phyloP scores from a whole-genome alignment of 176 grass and related monocot species.

The Cenchrus fungigraminus region DNA sequence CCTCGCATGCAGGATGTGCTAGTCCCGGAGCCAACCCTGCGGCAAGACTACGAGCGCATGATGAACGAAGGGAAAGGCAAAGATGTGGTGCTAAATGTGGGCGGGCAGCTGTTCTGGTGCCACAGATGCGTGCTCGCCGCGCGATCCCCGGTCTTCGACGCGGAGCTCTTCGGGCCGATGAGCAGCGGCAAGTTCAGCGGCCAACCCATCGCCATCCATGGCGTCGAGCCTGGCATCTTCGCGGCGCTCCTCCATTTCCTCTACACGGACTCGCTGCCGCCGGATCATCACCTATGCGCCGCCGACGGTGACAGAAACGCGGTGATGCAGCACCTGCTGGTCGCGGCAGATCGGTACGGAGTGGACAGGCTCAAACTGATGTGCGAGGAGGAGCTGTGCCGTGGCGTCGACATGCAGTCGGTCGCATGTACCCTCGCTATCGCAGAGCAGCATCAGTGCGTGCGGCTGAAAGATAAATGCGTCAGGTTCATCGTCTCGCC shows the following conservation, averaged over 20 bases:
- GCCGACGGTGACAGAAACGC: not conserved
- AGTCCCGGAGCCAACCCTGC: too few species aligned
- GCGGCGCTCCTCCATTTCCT: slow-evolving; percentile 31
- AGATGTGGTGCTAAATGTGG: not conserved
- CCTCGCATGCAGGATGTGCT: too few species aligned
- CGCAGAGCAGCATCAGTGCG: too few species aligned
- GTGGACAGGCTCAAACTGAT: not conserved
- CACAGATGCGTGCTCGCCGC: not conserved
- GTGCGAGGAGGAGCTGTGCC: not conserved
- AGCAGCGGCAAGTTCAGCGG: too few species aligned
- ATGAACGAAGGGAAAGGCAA: not conserved
- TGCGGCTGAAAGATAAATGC: too few species aligned
- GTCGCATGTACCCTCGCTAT: too few species aligned
- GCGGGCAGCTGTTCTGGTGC: not conserved
- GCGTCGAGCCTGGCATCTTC: slow-evolving; percentile 7
- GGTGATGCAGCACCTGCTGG: not conserved
- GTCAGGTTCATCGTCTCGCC: too few species aligned
- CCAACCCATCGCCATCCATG: too few species aligned
- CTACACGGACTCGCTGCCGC: slow-evolving; percentile 4
- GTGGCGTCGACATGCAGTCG: too few species aligned
- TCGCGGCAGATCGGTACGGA: not conserved
- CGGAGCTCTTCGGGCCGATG: slow-evolving; percentile 20
- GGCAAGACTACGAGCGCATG: not conserved
- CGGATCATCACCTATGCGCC: not conserved
- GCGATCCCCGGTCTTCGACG: slow-evolving; percentile 14